A percentile compares a stretch with the other conserved stretches of the same genome.
phyloP scores from a whole-genome alignment of 176 grass and related monocot genomes.

The Neostapfia colusana region DNA sequence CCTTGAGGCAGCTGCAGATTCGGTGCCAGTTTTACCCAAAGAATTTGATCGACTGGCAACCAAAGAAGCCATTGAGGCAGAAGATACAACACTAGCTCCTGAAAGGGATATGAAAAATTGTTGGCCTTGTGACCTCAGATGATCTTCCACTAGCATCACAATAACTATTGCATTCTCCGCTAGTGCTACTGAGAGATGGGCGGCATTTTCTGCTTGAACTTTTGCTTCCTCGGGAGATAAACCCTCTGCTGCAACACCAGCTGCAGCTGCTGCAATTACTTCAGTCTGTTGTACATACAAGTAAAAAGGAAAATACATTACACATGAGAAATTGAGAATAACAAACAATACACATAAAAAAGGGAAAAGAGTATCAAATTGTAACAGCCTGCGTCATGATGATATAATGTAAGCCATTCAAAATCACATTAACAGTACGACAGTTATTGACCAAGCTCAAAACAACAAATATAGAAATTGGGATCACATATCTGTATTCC shows the following conservation, averaged over 20 bases:
- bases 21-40: slow-evolving; percentile 55
- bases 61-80: slow-evolving; percentile 55
- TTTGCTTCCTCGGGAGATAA: slow-evolving; percentile 90
- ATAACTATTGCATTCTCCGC: slow-evolving; percentile 95
- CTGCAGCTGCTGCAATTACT: slow-evolving; percentile 97
- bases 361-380: not conserved
- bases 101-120: slow-evolving; percentile 54
- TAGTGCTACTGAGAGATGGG: slow-evolving; percentile 92
- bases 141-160: slow-evolving; percentile 99
- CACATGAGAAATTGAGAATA: slow-evolving; percentile 13
- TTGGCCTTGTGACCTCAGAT: slow-evolving; percentile 88
- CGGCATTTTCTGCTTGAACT: slow-evolving; percentile 90
- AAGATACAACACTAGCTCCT: slow-evolving; percentile 48
- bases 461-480: slow-evolving; percentile 5
- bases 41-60: slow-evolving; percentile 68
- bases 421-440: slow-evolving; percentile 6
- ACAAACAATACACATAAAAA: slow-evolving; percentile 20
- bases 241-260: slow-evolving; percentile 97
- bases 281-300: slow-evolving; percentile 68
- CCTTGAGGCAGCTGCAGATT: slow-evolving; percentile 46
- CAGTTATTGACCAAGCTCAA: not conserved
- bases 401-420: slow-evolving; percentile 20
- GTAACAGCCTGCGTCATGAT: slow-evolving; percentile 1
- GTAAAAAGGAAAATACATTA: slow-evolving; percentile 34
- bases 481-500: not conserved